Conservation (phyloP, 2,329 filamentous ascomycete genomes). For the Sporothrix brasiliensis region DNA sequence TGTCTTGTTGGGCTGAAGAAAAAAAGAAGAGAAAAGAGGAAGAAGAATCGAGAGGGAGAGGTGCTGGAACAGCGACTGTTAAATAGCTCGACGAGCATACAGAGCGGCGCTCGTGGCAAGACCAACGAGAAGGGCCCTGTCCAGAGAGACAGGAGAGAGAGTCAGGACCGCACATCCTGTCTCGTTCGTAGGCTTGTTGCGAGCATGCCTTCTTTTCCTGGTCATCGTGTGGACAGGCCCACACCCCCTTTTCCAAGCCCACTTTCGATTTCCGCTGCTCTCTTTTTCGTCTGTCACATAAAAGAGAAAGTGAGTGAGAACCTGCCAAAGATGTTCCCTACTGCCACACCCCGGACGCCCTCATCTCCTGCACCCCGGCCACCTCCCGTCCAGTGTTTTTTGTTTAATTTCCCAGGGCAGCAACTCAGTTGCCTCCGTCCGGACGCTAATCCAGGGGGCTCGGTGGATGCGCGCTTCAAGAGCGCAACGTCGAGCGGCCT, state of each 20-base stretch:
- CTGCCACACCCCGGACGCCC: constrained; percentile 20
- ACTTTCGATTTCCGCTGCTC: constrained; percentile 23
- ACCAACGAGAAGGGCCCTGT: too few relatives aligned
- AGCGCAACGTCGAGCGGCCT: constrained; percentile 28
- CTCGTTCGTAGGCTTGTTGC: constrained; percentile 17
- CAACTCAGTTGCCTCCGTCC: constrained; percentile 29
- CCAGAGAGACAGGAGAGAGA: background rate
- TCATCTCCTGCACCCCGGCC: constrained; percentile 32
- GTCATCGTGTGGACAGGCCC: constrained; percentile 14
- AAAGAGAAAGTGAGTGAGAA: background rate
- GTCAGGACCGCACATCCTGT: constrained; percentile 7
- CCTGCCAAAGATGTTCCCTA: background rate
- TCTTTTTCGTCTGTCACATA: background rate
- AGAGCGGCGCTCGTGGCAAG: too few relatives aligned
- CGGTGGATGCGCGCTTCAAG: constrained; percentile 31
- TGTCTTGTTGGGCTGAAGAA: constrained; percentile 45
- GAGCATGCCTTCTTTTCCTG: background rate
- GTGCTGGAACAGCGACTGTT: constrained; percentile 38
- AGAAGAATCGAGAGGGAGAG: constrained; percentile 32
- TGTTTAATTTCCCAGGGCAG: background rate
- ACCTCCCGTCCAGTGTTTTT: background rate
- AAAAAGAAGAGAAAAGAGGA: constrained; percentile 37
- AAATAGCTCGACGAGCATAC: constrained; percentile 40
- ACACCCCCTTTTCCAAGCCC: constrained; percentile 31
- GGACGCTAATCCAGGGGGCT: constrained; percentile 37